Evolutionary conservation across 1,284 basidiomycete species (phyloP).

Genomic region (Kwoniella shivajii): DNA sequence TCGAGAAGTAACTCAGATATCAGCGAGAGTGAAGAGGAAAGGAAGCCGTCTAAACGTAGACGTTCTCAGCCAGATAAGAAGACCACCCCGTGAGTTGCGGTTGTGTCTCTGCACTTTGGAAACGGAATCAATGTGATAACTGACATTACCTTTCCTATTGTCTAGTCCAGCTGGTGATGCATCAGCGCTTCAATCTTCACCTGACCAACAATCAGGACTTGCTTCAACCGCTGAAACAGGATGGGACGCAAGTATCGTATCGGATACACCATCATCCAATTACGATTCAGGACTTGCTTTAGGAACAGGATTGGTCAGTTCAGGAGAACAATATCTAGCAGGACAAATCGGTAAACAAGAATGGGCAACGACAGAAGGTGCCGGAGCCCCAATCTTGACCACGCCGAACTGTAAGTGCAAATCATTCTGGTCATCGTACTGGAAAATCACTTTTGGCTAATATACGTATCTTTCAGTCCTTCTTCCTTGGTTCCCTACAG

Average conservation of each 20-base stretch:
- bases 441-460: constrained; percentile 9
- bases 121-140: no score
- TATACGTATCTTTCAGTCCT: constrained; percentile 32
- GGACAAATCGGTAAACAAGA: constrained; percentile 21
- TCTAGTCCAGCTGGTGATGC: neutral
- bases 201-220: neutral
- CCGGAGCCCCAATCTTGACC: constrained; percentile 34
- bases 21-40: constrained; percentile 19
- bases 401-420: constrained; percentile 37
- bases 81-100: neutral
- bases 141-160: no score
- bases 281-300: constrained; percentile 1
- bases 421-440: neutral
- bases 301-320: neutral
- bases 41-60: neutral
- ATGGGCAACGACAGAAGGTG: constrained; percentile 23
- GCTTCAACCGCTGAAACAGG: neutral
- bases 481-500: constrained; percentile 51
- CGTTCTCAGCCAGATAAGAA: neutral
- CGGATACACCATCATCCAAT: neutral
- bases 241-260: constrained; percentile 5
- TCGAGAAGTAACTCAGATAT: constrained; percentile 13
- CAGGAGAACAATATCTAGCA: constrained; percentile 1
- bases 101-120: no score
- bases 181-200: neutral